These are phyloP conservation scores for Papiliotrema nemorosa DNA, from an alignment of 1,284 basidiomycete species.

Conservation along the genomic window DNA sequence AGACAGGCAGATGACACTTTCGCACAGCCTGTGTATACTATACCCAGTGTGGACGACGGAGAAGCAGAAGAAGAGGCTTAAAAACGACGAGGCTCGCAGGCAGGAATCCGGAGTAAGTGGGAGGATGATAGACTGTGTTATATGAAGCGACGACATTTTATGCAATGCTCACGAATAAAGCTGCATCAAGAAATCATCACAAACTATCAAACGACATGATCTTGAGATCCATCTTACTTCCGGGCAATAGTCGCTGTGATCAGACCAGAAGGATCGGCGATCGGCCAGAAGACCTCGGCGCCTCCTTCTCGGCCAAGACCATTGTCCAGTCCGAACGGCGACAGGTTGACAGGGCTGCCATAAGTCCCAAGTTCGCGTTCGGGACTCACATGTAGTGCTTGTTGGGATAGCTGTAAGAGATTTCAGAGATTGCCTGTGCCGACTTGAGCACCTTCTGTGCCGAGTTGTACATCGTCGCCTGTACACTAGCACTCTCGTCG, in stretches of 20 bases:
- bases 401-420: slow-evolving; percentile 81
- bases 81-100: too few relatives aligned
- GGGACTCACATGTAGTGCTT: slow-evolving; percentile 74
- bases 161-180: too few relatives aligned
- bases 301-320: slow-evolving; percentile 55
- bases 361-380: background rate
- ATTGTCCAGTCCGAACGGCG: slow-evolving; percentile 52
- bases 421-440: slow-evolving; percentile 61
- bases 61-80: background rate
- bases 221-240: too few relatives aligned
- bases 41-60: slow-evolving; percentile 33
- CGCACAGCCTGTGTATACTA: slow-evolving; percentile 29
- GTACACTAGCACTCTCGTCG: slow-evolving; percentile 83
- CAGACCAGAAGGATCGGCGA: slow-evolving; percentile 61
- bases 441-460: slow-evolving; percentile 66
- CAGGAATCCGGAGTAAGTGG: too few relatives aligned
- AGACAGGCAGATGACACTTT: slow-evolving; percentile 28
- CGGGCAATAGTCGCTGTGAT: slow-evolving; percentile 47
- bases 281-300: slow-evolving; percentile 78
- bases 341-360: slow-evolving; percentile 42
- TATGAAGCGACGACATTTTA: too few relatives aligned
- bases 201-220: too few relatives aligned
- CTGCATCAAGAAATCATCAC: too few relatives aligned
- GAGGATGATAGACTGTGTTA: too few relatives aligned
- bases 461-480: slow-evolving; percentile 92